Percentiles rank a stretch among this genome's conserved stretches.
Evolutionary conservation across 306 rosid species (phyloP).

Genomic region (Glycyrrhiza uralensis): DNA sequence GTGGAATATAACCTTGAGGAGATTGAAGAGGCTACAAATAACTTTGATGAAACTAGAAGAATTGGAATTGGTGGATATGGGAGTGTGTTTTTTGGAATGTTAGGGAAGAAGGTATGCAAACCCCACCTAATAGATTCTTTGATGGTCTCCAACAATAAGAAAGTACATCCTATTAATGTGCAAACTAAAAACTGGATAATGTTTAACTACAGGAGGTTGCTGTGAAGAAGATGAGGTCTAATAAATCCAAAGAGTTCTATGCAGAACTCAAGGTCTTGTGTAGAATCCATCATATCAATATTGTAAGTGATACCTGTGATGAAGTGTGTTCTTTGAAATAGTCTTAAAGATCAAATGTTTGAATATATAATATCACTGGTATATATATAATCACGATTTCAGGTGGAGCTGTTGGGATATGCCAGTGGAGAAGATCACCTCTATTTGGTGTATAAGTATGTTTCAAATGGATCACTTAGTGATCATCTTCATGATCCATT

Average conservation of each 20-base stretch:
- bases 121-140: not conserved
- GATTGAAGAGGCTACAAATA: conserved; percentile 60
- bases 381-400: conserved; percentile 15
- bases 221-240: conserved; percentile 70
- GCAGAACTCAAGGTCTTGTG: conserved; percentile 72
- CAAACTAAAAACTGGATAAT: not conserved
- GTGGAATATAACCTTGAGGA: conserved; percentile 43
- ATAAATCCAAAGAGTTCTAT: conserved; percentile 65
- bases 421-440: conserved; percentile 75
- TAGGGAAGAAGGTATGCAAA: conserved; percentile 49
- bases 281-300: conserved; percentile 54
- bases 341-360: not conserved
- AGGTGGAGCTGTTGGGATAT: conserved; percentile 82
- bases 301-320: conserved; percentile 37
- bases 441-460: conserved; percentile 66
- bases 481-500: conserved; percentile 72
- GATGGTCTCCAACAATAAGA: not conserved
- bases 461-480: conserved; percentile 64
- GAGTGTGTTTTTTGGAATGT: conserved; percentile 52
- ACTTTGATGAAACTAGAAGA: conserved; percentile 46
- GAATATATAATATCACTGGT: not conserved
- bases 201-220: conserved; percentile 66
- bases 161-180: not conserved
- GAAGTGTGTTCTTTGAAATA: not conserved
- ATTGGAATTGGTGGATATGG: conserved; percentile 78